These are phyloP conservation scores for Lasiodiplodia citricola DNA, from an alignment of 2,329 filamentous ascomycete genomes.

Conservation along the genomic window DNA sequence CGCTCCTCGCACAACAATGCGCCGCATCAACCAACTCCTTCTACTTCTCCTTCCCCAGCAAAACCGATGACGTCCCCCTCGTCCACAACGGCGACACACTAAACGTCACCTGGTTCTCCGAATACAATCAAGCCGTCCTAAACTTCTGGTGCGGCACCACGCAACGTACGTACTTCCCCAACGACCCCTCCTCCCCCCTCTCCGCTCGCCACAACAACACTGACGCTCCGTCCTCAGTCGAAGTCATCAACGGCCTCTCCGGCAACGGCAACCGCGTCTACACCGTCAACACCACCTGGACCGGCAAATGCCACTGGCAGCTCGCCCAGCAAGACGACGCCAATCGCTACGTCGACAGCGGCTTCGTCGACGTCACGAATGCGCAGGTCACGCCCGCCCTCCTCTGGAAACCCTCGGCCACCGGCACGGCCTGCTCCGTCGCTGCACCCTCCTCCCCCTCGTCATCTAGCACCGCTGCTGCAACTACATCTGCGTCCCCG, in stretches of 20 bases:
- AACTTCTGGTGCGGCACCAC: not conserved
- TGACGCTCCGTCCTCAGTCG: no score
- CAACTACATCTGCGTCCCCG: no score
- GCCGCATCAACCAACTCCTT: not conserved
- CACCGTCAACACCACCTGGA: conserved; percentile 5
- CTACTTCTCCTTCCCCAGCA: conserved; percentile 14
- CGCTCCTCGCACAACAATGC: not conserved
- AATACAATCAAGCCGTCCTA: not conserved
- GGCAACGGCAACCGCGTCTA: not conserved
- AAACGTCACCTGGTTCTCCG: conserved; percentile 20
- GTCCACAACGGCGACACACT: conserved; percentile 18
- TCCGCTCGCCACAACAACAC: no score
- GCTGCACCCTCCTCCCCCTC: no score
- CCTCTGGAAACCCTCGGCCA: not conserved
- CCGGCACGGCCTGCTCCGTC: not conserved
- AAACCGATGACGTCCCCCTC: not conserved
- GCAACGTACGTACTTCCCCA: not conserved
- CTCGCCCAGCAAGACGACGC: not conserved
- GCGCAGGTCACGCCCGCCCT: not conserved
- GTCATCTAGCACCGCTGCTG: no score
- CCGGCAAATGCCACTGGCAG: conserved; percentile 3
- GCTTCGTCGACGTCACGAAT: conserved; percentile 4
- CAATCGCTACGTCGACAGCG: conserved; percentile 9
- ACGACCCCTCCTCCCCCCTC: not conserved
- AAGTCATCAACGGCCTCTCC: not conserved